A percentile compares a stretch with the other conserved stretches of the same genome.
These are phyloP conservation scores for Apiospora kogelbergensis DNA, from an alignment of 2,329 filamentous ascomycete species.

Conservation along the genomic window DNA sequence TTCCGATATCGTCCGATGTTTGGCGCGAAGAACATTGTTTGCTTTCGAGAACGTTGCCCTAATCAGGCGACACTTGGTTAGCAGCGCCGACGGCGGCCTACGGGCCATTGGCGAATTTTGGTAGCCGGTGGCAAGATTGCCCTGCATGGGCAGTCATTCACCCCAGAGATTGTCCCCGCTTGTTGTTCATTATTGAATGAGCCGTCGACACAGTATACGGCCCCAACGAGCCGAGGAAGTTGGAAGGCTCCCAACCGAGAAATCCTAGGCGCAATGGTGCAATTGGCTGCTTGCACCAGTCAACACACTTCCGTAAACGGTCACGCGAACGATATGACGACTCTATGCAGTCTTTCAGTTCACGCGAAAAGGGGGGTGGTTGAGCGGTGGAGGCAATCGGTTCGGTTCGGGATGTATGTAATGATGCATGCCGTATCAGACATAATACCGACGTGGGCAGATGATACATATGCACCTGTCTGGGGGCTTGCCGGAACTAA, in stretches of 20 bases:
- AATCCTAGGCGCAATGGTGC: background rate
- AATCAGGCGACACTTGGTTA: background rate
- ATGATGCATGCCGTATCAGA: background rate
- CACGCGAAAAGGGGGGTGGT: background rate
- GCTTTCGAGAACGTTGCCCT: background rate
- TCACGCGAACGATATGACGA: background rate
- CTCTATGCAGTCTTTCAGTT: background rate
- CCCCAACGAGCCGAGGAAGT: background rate
- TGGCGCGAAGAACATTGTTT: background rate
- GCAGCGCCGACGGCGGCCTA: background rate
- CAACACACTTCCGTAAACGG: background rate
- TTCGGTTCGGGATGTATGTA: background rate
- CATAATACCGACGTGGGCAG: background rate
- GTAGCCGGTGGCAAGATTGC: background rate
- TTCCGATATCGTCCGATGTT: conserved; percentile 4
- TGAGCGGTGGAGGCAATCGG: background rate
- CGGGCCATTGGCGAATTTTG: background rate
- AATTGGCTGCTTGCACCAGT: background rate
- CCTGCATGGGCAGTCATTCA: background rate
- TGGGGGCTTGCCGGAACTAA: background rate
- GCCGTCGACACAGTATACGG: background rate
- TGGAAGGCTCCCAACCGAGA: background rate
- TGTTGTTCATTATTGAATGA: background rate
- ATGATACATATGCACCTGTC: background rate
- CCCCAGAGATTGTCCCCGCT: conserved; percentile 2